Conservation (phyloP, 2,329 filamentous ascomycete genomes). For the Microdochium bolleyi region DNA sequence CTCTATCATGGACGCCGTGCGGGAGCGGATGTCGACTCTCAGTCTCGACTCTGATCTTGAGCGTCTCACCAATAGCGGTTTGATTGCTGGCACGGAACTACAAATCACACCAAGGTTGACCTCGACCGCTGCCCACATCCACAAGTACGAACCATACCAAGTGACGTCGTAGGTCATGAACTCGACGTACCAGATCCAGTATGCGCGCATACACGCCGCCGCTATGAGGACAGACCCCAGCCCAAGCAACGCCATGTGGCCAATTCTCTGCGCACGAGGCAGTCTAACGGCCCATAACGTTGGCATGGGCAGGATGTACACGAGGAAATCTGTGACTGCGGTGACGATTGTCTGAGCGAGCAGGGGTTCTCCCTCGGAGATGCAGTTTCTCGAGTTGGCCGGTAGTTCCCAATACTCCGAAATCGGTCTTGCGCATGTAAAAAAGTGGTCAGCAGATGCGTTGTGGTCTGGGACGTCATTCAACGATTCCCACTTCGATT, state of each 20-base stretch:
- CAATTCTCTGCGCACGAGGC: conserved; percentile 22
- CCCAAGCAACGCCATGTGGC: conserved; percentile 26
- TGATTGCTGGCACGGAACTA: conserved; percentile 27
- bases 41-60: too few relatives aligned
- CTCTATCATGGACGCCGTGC: too few relatives aligned
- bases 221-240: conserved; percentile 27
- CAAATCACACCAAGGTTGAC: conserved; percentile 32
- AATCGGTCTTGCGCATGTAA: conserved; percentile 4
- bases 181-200: conserved; percentile 26
- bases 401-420: conserved; percentile 19
- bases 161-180: conserved; percentile 29
- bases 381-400: conserved; percentile 12
- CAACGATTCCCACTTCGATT: too few relatives aligned
- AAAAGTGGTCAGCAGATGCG: background rate
- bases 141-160: conserved; percentile 29
- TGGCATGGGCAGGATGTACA: conserved; percentile 27
- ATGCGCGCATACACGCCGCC: conserved; percentile 25
- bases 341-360: conserved; percentile 22
- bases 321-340: conserved; percentile 23
- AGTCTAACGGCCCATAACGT: conserved; percentile 22
- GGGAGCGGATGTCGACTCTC: too few relatives aligned
- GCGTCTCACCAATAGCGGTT: conserved; percentile 15
- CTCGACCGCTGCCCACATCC: conserved; percentile 33
- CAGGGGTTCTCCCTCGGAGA: conserved; percentile 17
- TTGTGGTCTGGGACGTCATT: background rate